Base-by-base conservation (phyloP, 768 basidiomycete genomes). In the Boletus rex-veris region DNA sequence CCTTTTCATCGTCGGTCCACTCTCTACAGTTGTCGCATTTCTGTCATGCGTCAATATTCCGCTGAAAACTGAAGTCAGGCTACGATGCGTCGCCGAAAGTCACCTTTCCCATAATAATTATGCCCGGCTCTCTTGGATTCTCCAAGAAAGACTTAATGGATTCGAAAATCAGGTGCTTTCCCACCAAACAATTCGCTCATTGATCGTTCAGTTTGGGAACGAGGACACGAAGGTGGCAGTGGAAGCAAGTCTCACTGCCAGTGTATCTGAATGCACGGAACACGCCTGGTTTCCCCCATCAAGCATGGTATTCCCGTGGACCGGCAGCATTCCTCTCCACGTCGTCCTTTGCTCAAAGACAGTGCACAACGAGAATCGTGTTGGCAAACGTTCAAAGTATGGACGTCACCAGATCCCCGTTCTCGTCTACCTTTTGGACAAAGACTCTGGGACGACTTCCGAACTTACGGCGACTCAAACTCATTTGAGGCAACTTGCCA, bases 11-110 rank as follows among this genome's bases (percentile, higher is more conserved):
- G 19, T 12, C 12, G 58, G 45, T 30, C 44, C 52, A 10, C 26
- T 47, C 9, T 51, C 49, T 16, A 40, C 47, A 18, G 41, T 60
- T 10, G 14, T 52, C 18, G 43, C 24, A 4, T 33, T 61, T 1
- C 26, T 61, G 7, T 52, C 60, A 10, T 35, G 26, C 33, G 12
- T 60, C 16, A 31, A 46, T 15, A 19, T 61, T 6, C 55, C 58
- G 11, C 16, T 15, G 15, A 8, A 36, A 18, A 15, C 37, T 2
- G 38, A 41, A 21, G 18, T 53, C 40, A 53, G 21, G 15, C 9
- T 57, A 35, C 11, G 14, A 11, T 10, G 10, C 6, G 12, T 14
- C 6, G 12, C 33, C 11, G 33, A 35, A 35, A 14, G 14, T 2
- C 12, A 35, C 14, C 6, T 8, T 14, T 35, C 33, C 33, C 6